Conservation (phyloP, 1,284 basidiomycete genomes). For the Tranzscheliella williamsii region DNA sequence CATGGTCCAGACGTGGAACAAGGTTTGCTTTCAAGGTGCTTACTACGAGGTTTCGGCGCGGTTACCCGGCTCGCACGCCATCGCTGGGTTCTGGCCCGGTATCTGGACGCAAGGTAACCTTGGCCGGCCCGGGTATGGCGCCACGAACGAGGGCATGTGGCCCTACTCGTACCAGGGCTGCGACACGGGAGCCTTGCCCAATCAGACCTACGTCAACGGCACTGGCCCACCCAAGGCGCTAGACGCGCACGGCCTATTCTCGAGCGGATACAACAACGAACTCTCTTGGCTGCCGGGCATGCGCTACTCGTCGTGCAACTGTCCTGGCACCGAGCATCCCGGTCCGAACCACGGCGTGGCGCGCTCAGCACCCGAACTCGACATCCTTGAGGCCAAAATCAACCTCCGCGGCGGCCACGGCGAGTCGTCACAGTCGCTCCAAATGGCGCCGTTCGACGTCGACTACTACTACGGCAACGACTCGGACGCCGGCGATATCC, state of each 20-base stretch:
- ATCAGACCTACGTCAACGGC: slow-evolving; percentile 47
- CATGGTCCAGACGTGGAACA: slow-evolving; percentile 60
- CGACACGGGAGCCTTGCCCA: slow-evolving; percentile 55
- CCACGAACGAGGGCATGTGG: slow-evolving; percentile 59
- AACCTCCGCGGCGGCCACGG: slow-evolving; percentile 61
- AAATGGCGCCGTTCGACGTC: slow-evolving; percentile 59
- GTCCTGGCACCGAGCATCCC: slow-evolving; percentile 51
- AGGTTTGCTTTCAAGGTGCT: slow-evolving; percentile 60
- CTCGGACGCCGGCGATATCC: slow-evolving; percentile 29
- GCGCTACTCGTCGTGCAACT: slow-evolving; percentile 55
- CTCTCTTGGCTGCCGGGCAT: slow-evolving; percentile 54
- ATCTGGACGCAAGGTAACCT: slow-evolving; percentile 57
- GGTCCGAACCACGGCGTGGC: slow-evolving; percentile 51
- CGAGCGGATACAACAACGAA: slow-evolving; percentile 24
- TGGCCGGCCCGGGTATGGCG: slow-evolving; percentile 57
- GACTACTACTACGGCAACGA: slow-evolving; percentile 52
- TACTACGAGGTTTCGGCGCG: slow-evolving; percentile 52
- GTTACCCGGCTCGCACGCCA: slow-evolving; percentile 19
- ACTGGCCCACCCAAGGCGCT: slow-evolving; percentile 44
- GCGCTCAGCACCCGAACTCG: slow-evolving; percentile 59
- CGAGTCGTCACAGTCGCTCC: slow-evolving; percentile 55
- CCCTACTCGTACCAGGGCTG: slow-evolving; percentile 62
- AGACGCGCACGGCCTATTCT: slow-evolving; percentile 28
- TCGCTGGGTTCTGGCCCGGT: slow-evolving; percentile 62
- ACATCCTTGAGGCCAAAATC: slow-evolving; percentile 64